Evolutionary conservation across 2,329 filamentous ascomycete genomes (phyloP).

Genomic region (Xylariaceae sp.): DNA sequence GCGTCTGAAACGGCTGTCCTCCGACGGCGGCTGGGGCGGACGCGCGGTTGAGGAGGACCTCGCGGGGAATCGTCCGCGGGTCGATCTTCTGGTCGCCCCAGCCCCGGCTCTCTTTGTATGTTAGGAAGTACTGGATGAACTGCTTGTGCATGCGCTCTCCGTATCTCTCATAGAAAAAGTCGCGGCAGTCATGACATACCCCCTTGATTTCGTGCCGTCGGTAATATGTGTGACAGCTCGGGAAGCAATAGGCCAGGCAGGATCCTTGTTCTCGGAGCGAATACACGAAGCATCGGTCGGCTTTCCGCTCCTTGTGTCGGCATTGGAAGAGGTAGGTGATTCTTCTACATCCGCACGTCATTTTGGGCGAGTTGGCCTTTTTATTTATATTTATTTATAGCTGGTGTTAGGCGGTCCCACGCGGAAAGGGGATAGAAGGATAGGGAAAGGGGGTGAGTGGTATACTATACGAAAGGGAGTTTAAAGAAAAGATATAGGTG

Average conservation of each 20-base stretch:
- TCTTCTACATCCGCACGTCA: constrained; percentile 34
- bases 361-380: neutral
- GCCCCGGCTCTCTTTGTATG: constrained; percentile 34
- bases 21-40: neutral
- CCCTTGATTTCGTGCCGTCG: neutral
- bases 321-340: constrained; percentile 32
- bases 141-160: constrained; percentile 18
- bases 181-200: constrained; percentile 29
- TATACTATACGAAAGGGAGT: neutral
- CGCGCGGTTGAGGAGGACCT: constrained; percentile 24
- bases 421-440: too few species aligned
- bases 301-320: constrained; percentile 33
- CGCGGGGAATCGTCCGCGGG: constrained; percentile 27
- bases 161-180: constrained; percentile 30
- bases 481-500: neutral
- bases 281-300: constrained; percentile 30
- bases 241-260: constrained; percentile 24
- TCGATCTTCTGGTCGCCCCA: constrained; percentile 26
- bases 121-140: constrained; percentile 34
- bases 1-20: neutral
- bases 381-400: too few species aligned
- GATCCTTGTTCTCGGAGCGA: constrained; percentile 20
- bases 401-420: too few species aligned
- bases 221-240: constrained; percentile 21
- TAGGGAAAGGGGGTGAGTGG: too few species aligned